phyloP scores from a whole-genome alignment of 257 asterid species.

The Nicotiana noctiflora region DNA sequence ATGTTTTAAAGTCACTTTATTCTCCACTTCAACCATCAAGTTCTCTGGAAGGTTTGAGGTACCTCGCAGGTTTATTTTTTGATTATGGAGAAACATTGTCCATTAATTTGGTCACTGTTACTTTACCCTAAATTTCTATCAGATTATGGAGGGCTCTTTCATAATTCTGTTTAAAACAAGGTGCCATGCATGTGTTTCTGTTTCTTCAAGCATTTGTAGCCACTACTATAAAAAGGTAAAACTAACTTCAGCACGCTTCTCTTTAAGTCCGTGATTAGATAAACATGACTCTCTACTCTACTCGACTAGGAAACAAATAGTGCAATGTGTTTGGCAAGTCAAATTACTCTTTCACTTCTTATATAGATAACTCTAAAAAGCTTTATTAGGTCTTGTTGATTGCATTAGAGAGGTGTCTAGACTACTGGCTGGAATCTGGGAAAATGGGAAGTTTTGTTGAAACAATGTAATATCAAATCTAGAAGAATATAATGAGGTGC shows the following conservation, averaged over 20 bases:
- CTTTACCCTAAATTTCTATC: background rate
- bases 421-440: background rate
- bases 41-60: slow-evolving; percentile 85
- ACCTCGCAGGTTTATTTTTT: slow-evolving; percentile 7
- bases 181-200: background rate
- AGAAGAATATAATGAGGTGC: background rate
- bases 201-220: background rate
- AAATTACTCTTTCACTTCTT: background rate
- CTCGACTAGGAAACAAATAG: background rate
- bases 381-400: background rate
- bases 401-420: background rate
- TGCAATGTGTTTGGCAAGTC: background rate
- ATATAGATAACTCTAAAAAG: background rate
- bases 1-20: slow-evolving; percentile 84
- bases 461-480: background rate
- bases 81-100: background rate
- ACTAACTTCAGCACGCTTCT: background rate
- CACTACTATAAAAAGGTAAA: background rate
- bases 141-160: background rate
- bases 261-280: background rate
- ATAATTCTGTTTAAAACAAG: background rate
- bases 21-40: slow-evolving; percentile 93
- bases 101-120: background rate
- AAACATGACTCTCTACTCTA: background rate
- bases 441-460: background rate